Percentiles rank a stretch among this genome's conserved stretches.
Conservation (phyloP, 1,284 basidiomycete genomes). For the Fomitopsis pinicola region DNA sequence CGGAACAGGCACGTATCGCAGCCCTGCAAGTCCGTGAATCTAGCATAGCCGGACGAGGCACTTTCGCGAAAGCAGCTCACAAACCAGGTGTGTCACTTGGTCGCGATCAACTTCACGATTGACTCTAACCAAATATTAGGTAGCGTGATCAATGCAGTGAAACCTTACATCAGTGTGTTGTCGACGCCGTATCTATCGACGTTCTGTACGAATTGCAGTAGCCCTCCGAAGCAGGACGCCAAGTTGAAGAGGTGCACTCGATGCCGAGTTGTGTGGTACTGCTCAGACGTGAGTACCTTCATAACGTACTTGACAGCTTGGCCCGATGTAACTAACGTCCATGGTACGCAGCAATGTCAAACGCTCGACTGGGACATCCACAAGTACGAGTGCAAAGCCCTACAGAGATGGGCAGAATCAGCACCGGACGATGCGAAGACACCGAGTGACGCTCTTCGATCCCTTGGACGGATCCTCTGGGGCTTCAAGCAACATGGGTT, state of each 20-base stretch:
- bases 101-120: not conserved
- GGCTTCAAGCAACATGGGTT: constrained; percentile 49
- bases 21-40: constrained; percentile 10
- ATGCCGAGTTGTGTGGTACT: constrained; percentile 72
- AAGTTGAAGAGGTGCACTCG: constrained; percentile 64
- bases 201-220: constrained; percentile 70
- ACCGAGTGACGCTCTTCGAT: constrained; percentile 73
- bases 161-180: constrained; percentile 63
- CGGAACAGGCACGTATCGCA: not conserved
- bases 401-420: constrained; percentile 51
- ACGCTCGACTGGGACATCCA: constrained; percentile 73
- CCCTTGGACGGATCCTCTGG: constrained; percentile 76
- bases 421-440: constrained; percentile 44
- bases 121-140: constrained; percentile 38
- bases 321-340: not conserved
- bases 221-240: constrained; percentile 23
- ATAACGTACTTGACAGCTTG: not conserved
- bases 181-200: constrained; percentile 57
- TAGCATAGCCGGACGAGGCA: constrained; percentile 9
- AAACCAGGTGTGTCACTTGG: constrained; percentile 33
- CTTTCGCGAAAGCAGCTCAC: constrained; percentile 29
- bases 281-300: constrained; percentile 47
- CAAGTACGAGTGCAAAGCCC: constrained; percentile 71
- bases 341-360: constrained; percentile 61
- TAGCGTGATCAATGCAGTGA: constrained; percentile 46